Percentiles rank a stretch among this genome's conserved stretches.
Conservation (phyloP, 768 basidiomycete genomes). For the Tylopilus sp. region DNA sequence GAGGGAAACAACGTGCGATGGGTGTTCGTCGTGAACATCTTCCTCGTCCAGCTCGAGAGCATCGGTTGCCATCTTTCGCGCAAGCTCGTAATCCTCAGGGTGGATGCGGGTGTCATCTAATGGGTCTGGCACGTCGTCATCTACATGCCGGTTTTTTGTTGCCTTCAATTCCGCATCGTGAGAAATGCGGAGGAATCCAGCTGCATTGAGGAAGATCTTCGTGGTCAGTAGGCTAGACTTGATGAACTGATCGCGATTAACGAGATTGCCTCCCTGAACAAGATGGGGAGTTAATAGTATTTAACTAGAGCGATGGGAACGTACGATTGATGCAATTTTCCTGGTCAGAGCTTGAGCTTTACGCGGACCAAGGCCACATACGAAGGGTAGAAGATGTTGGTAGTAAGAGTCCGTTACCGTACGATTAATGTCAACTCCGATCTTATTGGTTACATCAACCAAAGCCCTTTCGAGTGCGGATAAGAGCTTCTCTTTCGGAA, state of each 20-base stretch:
- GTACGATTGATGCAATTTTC: slow-evolving; percentile 73
- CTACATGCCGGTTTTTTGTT: slow-evolving; percentile 54
- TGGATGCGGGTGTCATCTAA: slow-evolving; percentile 95
- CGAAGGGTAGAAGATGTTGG: slow-evolving; percentile 81
- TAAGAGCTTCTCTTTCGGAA: slow-evolving; percentile 82
- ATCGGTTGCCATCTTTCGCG: slow-evolving; percentile 97
- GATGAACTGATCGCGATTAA: slow-evolving; percentile 87
- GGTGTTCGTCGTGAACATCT: slow-evolving; percentile 88
- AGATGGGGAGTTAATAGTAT: background rate
- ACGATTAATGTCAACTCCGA: slow-evolving; percentile 96
- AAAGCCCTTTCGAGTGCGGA: slow-evolving; percentile 79
- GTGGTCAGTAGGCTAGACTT: slow-evolving; percentile 75
- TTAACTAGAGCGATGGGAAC: slow-evolving; percentile 22
- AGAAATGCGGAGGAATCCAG: slow-evolving; percentile 85
- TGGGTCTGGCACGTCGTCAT: slow-evolving; percentile 78
- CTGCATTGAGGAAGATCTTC: slow-evolving; percentile 88
- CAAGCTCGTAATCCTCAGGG: slow-evolving; percentile 95
- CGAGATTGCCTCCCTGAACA: slow-evolving; percentile 75
- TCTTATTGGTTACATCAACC: slow-evolving; percentile 86
- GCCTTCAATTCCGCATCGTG: slow-evolving; percentile 65
- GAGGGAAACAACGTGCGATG: slow-evolving; percentile 81
- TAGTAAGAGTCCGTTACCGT: slow-evolving; percentile 88
- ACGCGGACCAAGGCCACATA: slow-evolving; percentile 91
- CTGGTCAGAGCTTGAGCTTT: slow-evolving; percentile 84
- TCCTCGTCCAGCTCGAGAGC: slow-evolving; percentile 97